Base-by-base conservation (phyloP, 2,329 filamentous ascomycete species). In the Exserohilum rostratum region DNA sequence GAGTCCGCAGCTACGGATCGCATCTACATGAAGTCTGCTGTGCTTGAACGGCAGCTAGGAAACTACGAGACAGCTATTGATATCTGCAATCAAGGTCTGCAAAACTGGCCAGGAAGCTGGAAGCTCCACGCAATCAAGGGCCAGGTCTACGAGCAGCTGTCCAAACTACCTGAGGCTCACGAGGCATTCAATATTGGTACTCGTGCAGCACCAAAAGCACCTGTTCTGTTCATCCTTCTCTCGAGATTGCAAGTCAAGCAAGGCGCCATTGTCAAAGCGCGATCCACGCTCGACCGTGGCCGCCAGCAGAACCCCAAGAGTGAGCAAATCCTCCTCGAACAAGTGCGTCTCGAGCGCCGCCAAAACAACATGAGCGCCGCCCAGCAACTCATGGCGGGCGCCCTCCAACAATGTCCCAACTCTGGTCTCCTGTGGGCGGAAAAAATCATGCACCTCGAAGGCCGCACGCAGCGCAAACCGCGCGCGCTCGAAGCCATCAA, bases 111-210 rank as follows among this genome's bases (percentile, higher is more conserved):
- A 0, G 85, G 87, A 39, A 86, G 89, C 11, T 84, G 91, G 47
- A 98, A 98, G 77, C 83, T 99, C 20, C 97, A 93, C 89, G 97
- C 98, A 90, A 90, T 96, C 80, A 99, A 99, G 78, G 95, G 96
- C 0, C 95, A 99, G 72, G 95, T 98, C 59, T 99, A 99, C 80
- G 90, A 97, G 70, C 84, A 87, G 38, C 83, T 92, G 42, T 87
- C 85, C 65, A 92, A 91, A 77, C 79, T 89, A 12, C 87, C 89
- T 0, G 90, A 95, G 75, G 95, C 95, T 3, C 87, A 95, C 42
- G 92, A 98, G 73, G 92, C 93, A 0, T 98, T 95, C 76, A 86
- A 85, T 55, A 89, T 90, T 4, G 95, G 95, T 31, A 96, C 93
- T 35, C 90, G 95, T 68, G 90, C 91, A 0, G 93, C 91, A 51